A percentile compares a stretch with the other conserved stretches of the same genome.
phyloP scores from a whole-genome alignment of 495 filamentous ascomycete genomes.

The Daldinia loculata region DNA sequence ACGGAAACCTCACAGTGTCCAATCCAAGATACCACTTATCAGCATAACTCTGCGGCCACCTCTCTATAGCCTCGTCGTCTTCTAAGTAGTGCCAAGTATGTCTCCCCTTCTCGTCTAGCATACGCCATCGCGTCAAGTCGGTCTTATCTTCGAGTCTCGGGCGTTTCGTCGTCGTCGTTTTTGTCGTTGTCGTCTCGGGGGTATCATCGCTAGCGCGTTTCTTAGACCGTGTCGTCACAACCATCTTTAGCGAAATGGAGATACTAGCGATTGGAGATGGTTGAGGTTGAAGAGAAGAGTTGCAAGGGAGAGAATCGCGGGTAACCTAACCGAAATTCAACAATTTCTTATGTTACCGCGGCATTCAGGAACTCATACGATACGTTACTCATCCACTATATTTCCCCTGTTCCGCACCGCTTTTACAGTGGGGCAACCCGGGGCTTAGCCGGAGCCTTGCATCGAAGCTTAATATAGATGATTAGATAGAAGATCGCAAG shows the following conservation, averaged over 20 bases:
- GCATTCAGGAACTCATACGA: background rate
- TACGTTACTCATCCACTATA: background rate
- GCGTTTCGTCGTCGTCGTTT: conserved; percentile 40
- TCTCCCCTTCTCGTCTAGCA: conserved; percentile 80
- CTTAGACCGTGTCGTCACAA: conserved; percentile 43
- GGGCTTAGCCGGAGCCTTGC: background rate
- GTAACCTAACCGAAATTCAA: background rate
- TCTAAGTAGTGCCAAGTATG: conserved; percentile 95
- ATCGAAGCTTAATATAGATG: background rate
- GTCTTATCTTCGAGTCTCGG: conserved; percentile 62
- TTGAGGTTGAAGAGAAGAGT: background rate
- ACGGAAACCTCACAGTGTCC: conserved; percentile 56
- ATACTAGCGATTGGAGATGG: background rate
- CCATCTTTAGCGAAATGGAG: conserved; percentile 4
- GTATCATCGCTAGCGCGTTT: conserved; percentile 45
- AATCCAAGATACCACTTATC: conserved; percentile 88
- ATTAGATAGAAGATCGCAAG: background rate
- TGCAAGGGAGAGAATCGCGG: background rate
- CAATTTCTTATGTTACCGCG: background rate
- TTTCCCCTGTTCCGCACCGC: background rate
- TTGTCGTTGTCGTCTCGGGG: conserved; percentile 29
- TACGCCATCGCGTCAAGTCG: conserved; percentile 83
- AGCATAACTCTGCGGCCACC: conserved; percentile 85
- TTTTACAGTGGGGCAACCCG: background rate
- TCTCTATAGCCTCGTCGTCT: conserved; percentile 73